Evolutionary conservation across 768 basidiomycete genomes (phyloP), one percentile per base, ranked within the genome.

Genomic region (Tylopilus plumbeoviolaceoides): DNA sequence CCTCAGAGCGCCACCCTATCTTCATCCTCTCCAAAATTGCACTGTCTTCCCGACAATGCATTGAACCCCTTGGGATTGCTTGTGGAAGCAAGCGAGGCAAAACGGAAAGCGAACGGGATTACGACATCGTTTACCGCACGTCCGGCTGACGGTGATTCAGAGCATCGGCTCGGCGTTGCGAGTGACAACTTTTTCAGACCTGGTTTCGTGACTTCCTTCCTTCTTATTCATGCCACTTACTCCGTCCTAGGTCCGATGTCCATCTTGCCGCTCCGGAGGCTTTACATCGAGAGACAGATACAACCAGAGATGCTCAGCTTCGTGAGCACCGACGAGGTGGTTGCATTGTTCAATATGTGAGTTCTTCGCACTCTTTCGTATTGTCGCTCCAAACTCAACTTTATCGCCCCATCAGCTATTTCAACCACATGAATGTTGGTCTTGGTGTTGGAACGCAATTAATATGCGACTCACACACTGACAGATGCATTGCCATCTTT

Each of bases 271-370:
- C 77, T 94, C 40, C 82, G 90, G 28, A 76, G 89, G 47, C 69
- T 93, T 53, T 89, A 84, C 66, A 95, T 95, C 48, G 90, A 94
- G 69, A 82, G 90, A 21, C 89, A 94, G 67, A 73, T 94, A 28
- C 92, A 94, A 61, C 95, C 95, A 0, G 95, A 97, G 63, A 95
- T 97, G 84, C 75, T 98, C 38, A 91, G 77, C 58, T 95, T 95
- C 58, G 87, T 92, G 3, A 75, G 76, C 51, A 89, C 88, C 0
- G 91, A 95, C 23, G 92, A 98, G 64, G 95, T 98, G 38, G 83
- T 93, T 18, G 87, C 85, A 5, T 73, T 98, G 51, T 98, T 98
- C 72, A 79, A 89, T 65, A 91, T 98, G 89, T 91, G 52, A 57
- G 86, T 79, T 20, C 52, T 54, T 36, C 49, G n/a, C 14, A 15